These are phyloP conservation scores for Teunomyces tritomae DNA, from an alignment of 805 yeast genomes.

Conservation along the genomic window DNA sequence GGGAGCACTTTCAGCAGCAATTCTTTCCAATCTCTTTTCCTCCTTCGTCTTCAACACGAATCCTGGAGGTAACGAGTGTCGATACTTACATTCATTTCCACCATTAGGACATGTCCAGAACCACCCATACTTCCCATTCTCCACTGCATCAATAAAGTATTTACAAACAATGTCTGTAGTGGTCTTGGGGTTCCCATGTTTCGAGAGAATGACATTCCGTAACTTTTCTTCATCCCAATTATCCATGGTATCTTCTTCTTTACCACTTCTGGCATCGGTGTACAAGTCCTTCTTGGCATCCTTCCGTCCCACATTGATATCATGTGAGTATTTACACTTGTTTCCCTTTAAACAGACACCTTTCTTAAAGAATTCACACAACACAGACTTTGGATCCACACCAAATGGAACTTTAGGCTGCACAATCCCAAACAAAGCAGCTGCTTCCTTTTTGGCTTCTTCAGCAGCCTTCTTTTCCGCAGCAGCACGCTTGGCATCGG, in stretches of 20 bases:
- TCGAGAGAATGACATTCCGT: slow-evolving; percentile 78
- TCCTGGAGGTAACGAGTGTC: slow-evolving; percentile 95
- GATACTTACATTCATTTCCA: slow-evolving; percentile 89
- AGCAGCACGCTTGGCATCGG: slow-evolving; percentile 61
- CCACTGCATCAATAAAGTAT: slow-evolving; percentile 92
- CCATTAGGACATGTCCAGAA: slow-evolving; percentile 97
- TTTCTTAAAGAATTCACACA: slow-evolving; percentile 86
- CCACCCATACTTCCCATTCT: slow-evolving; percentile 97
- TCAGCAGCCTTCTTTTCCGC: slow-evolving; percentile 91
- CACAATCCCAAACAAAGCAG: slow-evolving; percentile 68
- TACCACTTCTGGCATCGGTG: slow-evolving; percentile 76
- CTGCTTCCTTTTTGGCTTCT: slow-evolving; percentile 83
- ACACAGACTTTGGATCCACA: slow-evolving; percentile 91
- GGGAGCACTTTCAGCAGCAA: slow-evolving; percentile 81
- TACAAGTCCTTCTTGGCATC: slow-evolving; percentile 89
- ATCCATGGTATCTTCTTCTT: slow-evolving; percentile 88
- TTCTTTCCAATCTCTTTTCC: slow-evolving; percentile 83
- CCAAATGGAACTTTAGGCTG: slow-evolving; percentile 92
- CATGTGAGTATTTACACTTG: slow-evolving; percentile 92
- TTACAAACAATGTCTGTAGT: slow-evolving; percentile 96
- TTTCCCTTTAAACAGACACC: slow-evolving; percentile 82
- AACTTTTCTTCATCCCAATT: slow-evolving; percentile 96
- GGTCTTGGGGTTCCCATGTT: slow-evolving; percentile 91
- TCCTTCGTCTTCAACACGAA: slow-evolving; percentile 96
- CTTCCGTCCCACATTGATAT: slow-evolving; percentile 79